phyloP scores from a whole-genome alignment of 352 stramenopile species.

The Pythium apleroticum region DNA sequence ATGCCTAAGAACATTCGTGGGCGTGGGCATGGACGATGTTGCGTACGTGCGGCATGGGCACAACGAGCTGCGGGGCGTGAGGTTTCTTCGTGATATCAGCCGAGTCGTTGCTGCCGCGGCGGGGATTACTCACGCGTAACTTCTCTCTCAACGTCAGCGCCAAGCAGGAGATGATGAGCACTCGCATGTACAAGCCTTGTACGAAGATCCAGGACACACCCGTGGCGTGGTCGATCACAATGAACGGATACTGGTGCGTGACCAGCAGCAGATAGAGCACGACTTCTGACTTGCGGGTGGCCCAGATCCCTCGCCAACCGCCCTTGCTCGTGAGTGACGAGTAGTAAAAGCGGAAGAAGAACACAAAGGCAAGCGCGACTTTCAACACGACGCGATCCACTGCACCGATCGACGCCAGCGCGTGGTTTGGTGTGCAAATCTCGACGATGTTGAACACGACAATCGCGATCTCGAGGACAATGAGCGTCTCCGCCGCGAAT shows the following conservation, averaged over 20 bases:
- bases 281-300: slow-evolving; percentile 27
- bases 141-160: slow-evolving; percentile 12
- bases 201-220: slow-evolving; percentile 38
- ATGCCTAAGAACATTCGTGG: too few relatives aligned
- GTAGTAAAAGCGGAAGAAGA: slow-evolving; percentile 45
- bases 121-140: slow-evolving; percentile 17
- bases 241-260: slow-evolving; percentile 34
- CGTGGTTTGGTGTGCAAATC: slow-evolving; percentile 4
- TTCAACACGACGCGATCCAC: slow-evolving; percentile 28
- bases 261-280: slow-evolving; percentile 31
- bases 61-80: slow-evolving; percentile 1
- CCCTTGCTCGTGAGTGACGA: slow-evolving; percentile 26
- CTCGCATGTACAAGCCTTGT: slow-evolving; percentile 39
- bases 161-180: slow-evolving; percentile 23
- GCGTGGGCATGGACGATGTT: not conserved
- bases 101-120: slow-evolving; percentile 15
- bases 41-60: not conserved
- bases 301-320: slow-evolving; percentile 7
- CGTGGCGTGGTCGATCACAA: slow-evolving; percentile 17
- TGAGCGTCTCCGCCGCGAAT: slow-evolving; percentile 12
- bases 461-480: slow-evolving; percentile 15
- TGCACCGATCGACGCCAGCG: slow-evolving; percentile 8
- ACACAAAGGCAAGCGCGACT: slow-evolving; percentile 28
- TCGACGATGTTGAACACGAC: slow-evolving; percentile 16
- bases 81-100: not conserved